phyloP scores from a whole-genome alignment of 805 yeast species.

The Lipomyces orientalis region DNA sequence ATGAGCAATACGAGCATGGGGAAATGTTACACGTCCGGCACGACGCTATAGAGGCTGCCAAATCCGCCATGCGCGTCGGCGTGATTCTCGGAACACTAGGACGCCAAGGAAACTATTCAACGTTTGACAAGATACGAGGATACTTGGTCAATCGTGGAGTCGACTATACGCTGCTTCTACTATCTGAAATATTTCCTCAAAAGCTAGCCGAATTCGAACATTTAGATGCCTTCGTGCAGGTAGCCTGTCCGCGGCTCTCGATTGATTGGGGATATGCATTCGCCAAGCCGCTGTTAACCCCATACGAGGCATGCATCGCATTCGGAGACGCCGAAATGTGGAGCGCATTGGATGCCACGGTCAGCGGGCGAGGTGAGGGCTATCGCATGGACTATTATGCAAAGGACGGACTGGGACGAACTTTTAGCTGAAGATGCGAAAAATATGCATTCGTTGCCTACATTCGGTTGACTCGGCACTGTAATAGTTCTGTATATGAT shows the following conservation, averaged over 20 bases:
- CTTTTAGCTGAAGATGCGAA: neutral
- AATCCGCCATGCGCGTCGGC: slow-evolving; percentile 63
- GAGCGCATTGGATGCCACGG: slow-evolving; percentile 48
- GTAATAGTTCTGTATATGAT: no score
- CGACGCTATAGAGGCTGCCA: slow-evolving; percentile 72
- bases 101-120: slow-evolving; percentile 87
- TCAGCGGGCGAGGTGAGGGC: slow-evolving; percentile 44
- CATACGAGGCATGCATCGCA: slow-evolving; percentile 94
- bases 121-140: slow-evolving; percentile 69
- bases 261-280: slow-evolving; percentile 99
- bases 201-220: slow-evolving; percentile 91
- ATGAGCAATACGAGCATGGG: slow-evolving; percentile 84
- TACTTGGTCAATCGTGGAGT: slow-evolving; percentile 61
- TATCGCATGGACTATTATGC: slow-evolving; percentile 98
- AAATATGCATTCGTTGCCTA: neutral
- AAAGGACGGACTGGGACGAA: slow-evolving; percentile 62
- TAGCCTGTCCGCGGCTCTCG: slow-evolving; percentile 94
- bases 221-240: slow-evolving; percentile 93
- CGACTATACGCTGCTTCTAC: slow-evolving; percentile 75
- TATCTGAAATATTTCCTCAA: slow-evolving; percentile 92
- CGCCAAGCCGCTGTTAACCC: slow-evolving; percentile 86
- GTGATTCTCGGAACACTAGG: slow-evolving; percentile 92
- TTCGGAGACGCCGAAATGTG: slow-evolving; percentile 73
- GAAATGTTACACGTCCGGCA: slow-evolving; percentile 77
- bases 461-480: neutral